Evolutionary conservation across 129 eudicot genomes (phyloP), one percentile per base, ranked within the genome.

Genomic region (Deinandra increscens): DNA sequence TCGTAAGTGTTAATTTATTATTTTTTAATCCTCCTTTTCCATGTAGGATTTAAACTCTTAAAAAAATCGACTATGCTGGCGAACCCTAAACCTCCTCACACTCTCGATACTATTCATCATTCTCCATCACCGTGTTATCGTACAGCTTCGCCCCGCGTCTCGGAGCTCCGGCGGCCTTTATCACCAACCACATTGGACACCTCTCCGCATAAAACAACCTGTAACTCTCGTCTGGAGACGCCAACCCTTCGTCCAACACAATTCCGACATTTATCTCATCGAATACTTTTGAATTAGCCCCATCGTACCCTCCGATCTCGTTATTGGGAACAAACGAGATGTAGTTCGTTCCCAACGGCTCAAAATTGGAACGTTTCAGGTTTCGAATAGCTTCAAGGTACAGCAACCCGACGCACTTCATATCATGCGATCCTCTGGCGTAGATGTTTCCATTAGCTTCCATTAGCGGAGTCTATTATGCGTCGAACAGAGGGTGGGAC

Each of bases 381-480:
- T 80, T 85, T 22, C 95, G 82, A 26, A 94, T 87, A 7, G 99
- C 97, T 80, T 94, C 99, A 17, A 93, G 78, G 81, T 93, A 89
- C 80, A 87, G 99, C 51, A 94, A 69, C 10, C 99, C 97, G 0
- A 89, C 99, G 71, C 97, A 89, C 74, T 94, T 94, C 99, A 94
- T 94, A 73, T 94, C 99, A 80, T 93, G 99, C 0, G 99, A 87
- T 5, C 99, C 99, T 51, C 99, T 78, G 31, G 99, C 97, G 56
- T 79, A 87, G 37, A 93, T 82, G 69, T 85, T n/a, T n/a, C n/a
- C n/a, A n/a, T n/a, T n/a, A n/a, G n/a, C n/a, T 77, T 36, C 85
- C 83, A 29, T 66, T 44, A 41, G 62, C 0, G 15, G 75, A 19
- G 41, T 80, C 79, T 55, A 94, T 56, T 51, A 38, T 64, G 96